These are phyloP conservation scores for Eucalyptus tenuipes DNA, from an alignment of 345 rosid genomes.

Conservation along the genomic window DNA sequence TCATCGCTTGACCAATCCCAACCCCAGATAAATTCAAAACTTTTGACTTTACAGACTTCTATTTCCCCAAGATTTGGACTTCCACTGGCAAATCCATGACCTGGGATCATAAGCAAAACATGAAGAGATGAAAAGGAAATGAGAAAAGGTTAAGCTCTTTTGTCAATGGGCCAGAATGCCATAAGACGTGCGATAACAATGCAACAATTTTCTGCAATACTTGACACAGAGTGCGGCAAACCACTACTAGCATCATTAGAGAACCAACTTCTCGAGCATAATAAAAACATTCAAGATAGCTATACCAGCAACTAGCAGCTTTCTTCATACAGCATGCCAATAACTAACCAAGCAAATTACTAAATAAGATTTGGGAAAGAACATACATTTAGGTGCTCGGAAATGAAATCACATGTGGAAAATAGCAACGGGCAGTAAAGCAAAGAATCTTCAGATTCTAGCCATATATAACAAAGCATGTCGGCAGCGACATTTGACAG, in stretches of 20 bases:
- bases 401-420: neutral
- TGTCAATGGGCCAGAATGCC: neutral
- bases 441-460: neutral
- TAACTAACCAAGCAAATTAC: neutral
- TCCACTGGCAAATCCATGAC: constrained; percentile 63
- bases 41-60: constrained; percentile 36
- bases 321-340: neutral
- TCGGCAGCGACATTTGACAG: neutral
- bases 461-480: neutral
- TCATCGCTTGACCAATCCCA: constrained; percentile 17
- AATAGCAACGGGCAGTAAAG: neutral
- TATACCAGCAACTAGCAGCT: neutral
- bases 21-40: constrained; percentile 60
- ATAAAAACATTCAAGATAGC: neutral
- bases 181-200: neutral
- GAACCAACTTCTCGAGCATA: neutral
- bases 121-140: neutral
- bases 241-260: neutral
- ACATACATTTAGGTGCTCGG: neutral
- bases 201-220: neutral
- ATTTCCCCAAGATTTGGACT: constrained; percentile 58
- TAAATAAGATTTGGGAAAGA: neutral
- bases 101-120: constrained; percentile 14
- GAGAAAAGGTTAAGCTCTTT: neutral
- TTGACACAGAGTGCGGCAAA: neutral